Base-by-base conservation (phyloP, 345 rosid species). In the Ceriops decandra region DNA sequence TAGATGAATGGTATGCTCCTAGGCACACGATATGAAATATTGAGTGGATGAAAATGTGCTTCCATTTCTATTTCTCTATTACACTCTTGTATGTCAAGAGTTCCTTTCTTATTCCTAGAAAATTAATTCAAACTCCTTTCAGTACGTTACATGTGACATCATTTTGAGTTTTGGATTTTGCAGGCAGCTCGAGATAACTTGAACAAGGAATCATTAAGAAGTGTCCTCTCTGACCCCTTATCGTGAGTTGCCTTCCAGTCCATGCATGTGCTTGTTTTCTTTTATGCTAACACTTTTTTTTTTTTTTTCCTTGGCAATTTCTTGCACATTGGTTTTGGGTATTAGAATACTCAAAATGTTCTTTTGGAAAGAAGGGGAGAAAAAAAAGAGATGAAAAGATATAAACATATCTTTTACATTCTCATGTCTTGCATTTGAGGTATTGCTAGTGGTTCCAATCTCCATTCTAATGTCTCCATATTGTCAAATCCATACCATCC, bases 161-260 rank as follows among this genome's bases (percentile, higher is more conserved):
- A 67, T 72, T 58, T 62, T 82, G 78, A 69, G 72, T 76, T 68
- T 77, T 88, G 69, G 70, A 76, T 81, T 56, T 76, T 69, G 67
- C 95, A 95, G 99, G 92, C 80, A 68, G 74, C 79, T 19, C 83
- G 69, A 63, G 85, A 77, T 80, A 82, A 82, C 75, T 72, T 73
- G 67, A 83, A 62, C 77, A 91, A 89, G 82, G 95, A 90, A 70
- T 91, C 99, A 72, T 85, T 95, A 73, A 84, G 99, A 87, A 91
- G 95, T 68, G 85, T 95, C 72, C 97, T 95, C 70, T 95, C 99
- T 19, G 99, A 95, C 82, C 89, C 97, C 56, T 57, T 91, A 69
- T 91, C 99, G 99, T 95, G 83, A 95, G 96, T 87, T 76, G 33
- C 68, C 16, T 74, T 33, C 28, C 58, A 71, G 53, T 71, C 57